These are phyloP conservation scores for Epichloe aotearoae DNA, from an alignment of 2,329 filamentous ascomycete species.

Conservation along the genomic window DNA sequence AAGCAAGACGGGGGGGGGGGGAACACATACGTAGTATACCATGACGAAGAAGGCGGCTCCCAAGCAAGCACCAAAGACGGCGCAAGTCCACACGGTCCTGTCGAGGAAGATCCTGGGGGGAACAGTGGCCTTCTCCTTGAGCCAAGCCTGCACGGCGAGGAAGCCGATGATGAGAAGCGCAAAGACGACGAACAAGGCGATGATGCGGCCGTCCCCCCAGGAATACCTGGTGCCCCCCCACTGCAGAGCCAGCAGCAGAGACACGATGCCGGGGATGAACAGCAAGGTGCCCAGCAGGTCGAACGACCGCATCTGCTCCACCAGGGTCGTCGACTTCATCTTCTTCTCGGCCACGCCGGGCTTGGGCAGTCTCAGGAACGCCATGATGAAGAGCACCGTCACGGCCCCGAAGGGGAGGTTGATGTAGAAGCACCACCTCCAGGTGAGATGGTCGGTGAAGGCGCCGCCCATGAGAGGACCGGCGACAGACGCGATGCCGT, in stretches of 20 bases:
- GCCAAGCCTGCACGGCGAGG: conserved; percentile 20
- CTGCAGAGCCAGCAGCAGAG: conserved; percentile 35
- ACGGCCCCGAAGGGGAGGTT: conserved; percentile 25
- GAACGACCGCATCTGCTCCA: conserved; percentile 3
- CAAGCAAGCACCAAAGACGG: conserved; percentile 13
- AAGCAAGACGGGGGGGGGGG: too few relatives aligned
- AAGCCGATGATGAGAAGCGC: conserved; percentile 12
- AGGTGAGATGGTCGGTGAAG: conserved; percentile 22
- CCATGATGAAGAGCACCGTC: conserved; percentile 18
- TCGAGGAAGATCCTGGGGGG: conserved; percentile 5
- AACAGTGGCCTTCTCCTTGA: conserved; percentile 10
- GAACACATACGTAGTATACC: conserved; percentile 7
- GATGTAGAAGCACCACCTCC: conserved; percentile 30
- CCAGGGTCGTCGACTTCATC: conserved; percentile 3
- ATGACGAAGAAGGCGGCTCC: conserved; percentile 8
- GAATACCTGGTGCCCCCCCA: conserved; percentile 29
- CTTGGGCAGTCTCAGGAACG: conserved; percentile 9
- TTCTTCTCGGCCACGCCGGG: conserved; percentile 9
- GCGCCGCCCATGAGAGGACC: conserved; percentile 22
- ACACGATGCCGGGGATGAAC: conserved; percentile 26
- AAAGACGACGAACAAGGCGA: conserved; percentile 6
- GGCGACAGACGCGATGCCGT: conserved; percentile 28
- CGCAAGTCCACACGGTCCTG: conserved; percentile 14
- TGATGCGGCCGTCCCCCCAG: conserved; percentile 8
- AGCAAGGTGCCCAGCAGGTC: conserved; percentile 17